A percentile compares a stretch with the other conserved stretches of the same genome.
phyloP scores from a whole-genome alignment of 2,329 filamentous ascomycete species.

The Arthrobotrys musiformis region DNA sequence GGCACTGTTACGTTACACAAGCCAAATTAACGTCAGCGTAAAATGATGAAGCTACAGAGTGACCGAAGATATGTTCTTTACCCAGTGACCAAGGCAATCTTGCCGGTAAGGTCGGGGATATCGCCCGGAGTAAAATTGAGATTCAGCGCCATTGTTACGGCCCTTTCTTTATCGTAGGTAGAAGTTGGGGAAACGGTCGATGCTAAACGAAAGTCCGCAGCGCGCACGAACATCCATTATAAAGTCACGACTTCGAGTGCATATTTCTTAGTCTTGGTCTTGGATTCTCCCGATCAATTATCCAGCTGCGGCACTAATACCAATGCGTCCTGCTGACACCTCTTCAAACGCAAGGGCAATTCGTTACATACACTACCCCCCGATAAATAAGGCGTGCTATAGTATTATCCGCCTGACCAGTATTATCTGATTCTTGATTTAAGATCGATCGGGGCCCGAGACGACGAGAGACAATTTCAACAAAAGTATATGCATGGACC shows the following conservation, averaged over 20 bases:
- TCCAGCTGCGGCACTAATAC: too few relatives aligned
- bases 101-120: constrained; percentile 56
- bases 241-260: too few relatives aligned
- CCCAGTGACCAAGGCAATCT: constrained; percentile 58
- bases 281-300: too few relatives aligned
- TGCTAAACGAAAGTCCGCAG: neutral
- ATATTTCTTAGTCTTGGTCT: too few relatives aligned
- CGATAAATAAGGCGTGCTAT: neutral
- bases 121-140: constrained; percentile 10
- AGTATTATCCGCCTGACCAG: too few relatives aligned
- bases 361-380: too few relatives aligned
- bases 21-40: neutral
- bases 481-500: neutral
- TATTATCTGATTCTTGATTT: too few relatives aligned
- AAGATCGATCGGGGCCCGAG: neutral
- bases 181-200: neutral
- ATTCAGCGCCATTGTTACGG: neutral
- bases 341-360: too few relatives aligned
- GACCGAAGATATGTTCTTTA: constrained; percentile 14
- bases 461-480: neutral
- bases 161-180: too few relatives aligned
- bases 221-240: too few relatives aligned
- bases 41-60: neutral
- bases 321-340: too few relatives aligned
- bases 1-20: constrained; percentile 28